Percentiles rank a stretch among this genome's conserved stretches.
These are phyloP conservation scores for Leptographium galeiforme DNA, from an alignment of 2,329 filamentous ascomycete species.

Conservation along the genomic window DNA sequence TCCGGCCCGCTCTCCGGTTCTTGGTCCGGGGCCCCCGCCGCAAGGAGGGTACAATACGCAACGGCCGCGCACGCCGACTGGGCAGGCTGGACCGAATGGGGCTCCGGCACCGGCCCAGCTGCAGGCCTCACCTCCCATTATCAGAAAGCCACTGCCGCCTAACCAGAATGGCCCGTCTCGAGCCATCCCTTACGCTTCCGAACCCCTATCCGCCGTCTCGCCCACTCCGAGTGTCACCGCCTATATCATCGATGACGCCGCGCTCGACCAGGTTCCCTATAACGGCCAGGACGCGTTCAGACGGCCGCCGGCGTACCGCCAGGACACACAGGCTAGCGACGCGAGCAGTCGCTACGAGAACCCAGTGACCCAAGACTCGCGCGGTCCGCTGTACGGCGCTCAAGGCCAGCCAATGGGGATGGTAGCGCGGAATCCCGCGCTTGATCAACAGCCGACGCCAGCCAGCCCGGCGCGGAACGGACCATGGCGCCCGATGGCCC, in stretches of 20 bases:
- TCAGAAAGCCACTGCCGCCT: slow-evolving; percentile 18
- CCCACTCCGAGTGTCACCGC: slow-evolving; percentile 9
- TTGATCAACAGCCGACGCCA: too few species aligned
- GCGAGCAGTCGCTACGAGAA: slow-evolving; percentile 39
- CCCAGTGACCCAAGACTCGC: too few species aligned
- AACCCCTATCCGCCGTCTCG: slow-evolving; percentile 12
- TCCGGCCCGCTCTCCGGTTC: neutral
- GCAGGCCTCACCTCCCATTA: slow-evolving; percentile 15
- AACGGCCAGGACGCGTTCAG: neutral
- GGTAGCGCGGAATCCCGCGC: too few species aligned
- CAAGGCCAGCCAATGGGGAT: too few species aligned
- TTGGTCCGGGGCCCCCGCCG: slow-evolving; percentile 3
- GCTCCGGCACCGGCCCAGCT: slow-evolving; percentile 1
- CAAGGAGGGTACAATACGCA: slow-evolving; percentile 11
- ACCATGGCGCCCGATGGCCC: too few species aligned
- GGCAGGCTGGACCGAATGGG: neutral
- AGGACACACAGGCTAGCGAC: slow-evolving; percentile 21
- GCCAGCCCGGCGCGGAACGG: too few species aligned
- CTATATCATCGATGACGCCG: slow-evolving; percentile 11
- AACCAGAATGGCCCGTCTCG: slow-evolving; percentile 14
- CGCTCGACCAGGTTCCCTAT: slow-evolving; percentile 9
- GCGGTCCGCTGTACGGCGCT: too few species aligned
- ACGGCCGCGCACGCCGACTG: slow-evolving; percentile 7
- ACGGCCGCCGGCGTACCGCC: slow-evolving; percentile 18
- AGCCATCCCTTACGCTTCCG: slow-evolving; percentile 7